Base-by-base conservation (phyloP, 192 early-diverging fungal genomes). In the Helicostylum pulchrum region DNA sequence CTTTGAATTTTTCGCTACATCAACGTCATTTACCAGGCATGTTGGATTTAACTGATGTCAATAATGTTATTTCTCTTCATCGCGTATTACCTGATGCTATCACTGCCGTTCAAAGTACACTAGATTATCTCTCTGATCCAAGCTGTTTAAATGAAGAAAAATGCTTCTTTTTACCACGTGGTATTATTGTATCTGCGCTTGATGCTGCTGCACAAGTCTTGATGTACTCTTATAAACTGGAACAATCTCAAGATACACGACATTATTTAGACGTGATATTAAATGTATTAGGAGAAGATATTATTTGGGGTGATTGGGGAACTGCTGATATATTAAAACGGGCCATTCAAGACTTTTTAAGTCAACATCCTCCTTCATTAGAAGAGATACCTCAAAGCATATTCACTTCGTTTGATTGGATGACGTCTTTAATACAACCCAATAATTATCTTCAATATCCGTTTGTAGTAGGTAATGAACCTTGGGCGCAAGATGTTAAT, bases 21-120 rank as follows among this genome's bases (percentile, higher is more conserved):
- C 36, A 39, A 39, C 36, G 36, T 39, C 36, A 39, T 39, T 39
- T 10, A 39, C 54, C 54, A 7, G n/a, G 15, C 1, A n/a, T 30
- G 17, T 19, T 56, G 32, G 54, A 56, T 39, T 34, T 56, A 34
- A 56, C 54, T 17, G 54, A 56, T 10, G 9, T 39, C 36, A 39
- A 39, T 39, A 39, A 39, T 10, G 7, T 39, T 9, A 39, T 39
- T 39, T 6, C 5, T 39, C 1, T 39, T 10, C 36, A 39, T 39
- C 36, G 9, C 7, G 36, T 39, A 6, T 39, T 39, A 39, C 36
- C 36, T 9, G 36, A 39, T 39, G 36, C 36, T 10, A 39, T 39
- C 5, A 39, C 36, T 10, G 36, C 6, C 4, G 9, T 39, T 39
- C 36, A 39, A 39, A 39, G 6, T 39, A 39, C 36, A 6, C 9